phyloP scores from a whole-genome alignment of 2,329 filamentous ascomycete genomes.

The Escovopsis sp. region DNA sequence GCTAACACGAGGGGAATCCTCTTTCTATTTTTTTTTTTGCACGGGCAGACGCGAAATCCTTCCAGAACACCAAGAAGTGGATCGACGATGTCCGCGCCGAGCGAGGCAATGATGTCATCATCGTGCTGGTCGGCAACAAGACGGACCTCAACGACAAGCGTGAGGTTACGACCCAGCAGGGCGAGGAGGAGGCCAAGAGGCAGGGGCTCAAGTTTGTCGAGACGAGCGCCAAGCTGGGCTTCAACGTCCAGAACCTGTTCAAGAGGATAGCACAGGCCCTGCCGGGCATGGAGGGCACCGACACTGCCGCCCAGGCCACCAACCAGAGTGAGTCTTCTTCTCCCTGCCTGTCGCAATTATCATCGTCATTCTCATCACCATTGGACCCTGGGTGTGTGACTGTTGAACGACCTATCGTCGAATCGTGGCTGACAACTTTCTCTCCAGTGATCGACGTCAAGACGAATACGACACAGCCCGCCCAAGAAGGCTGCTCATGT shows the following conservation, averaged over 20 bases:
- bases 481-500: conserved; percentile 54
- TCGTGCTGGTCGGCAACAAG: conserved; percentile 97
- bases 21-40: too few relatives aligned
- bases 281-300: conserved; percentile 91
- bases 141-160: conserved; percentile 97
- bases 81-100: conserved; percentile 96
- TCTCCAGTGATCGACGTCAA: conserved; percentile 79
- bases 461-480: conserved; percentile 54
- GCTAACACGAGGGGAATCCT: too few relatives aligned
- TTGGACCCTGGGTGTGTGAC: too few relatives aligned
- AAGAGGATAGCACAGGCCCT: conserved; percentile 95
- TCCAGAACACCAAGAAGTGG: conserved; percentile 98
- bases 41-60: conserved; percentile 67
- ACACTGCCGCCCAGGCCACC: conserved; percentile 55
- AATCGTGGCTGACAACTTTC: too few relatives aligned
- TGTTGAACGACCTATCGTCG: too few relatives aligned
- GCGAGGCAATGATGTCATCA: conserved; percentile 96
- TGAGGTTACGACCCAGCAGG: conserved; percentile 90
- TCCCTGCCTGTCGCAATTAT: neutral
- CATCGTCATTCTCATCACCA: neutral
- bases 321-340: conserved; percentile 54
- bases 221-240: conserved; percentile 92
- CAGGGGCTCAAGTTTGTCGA: conserved; percentile 98
- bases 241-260: conserved; percentile 96
- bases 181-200: conserved; percentile 95